phyloP scores from a whole-genome alignment of 2,329 filamentous ascomycete species.

The Lecanicillium sp. region DNA sequence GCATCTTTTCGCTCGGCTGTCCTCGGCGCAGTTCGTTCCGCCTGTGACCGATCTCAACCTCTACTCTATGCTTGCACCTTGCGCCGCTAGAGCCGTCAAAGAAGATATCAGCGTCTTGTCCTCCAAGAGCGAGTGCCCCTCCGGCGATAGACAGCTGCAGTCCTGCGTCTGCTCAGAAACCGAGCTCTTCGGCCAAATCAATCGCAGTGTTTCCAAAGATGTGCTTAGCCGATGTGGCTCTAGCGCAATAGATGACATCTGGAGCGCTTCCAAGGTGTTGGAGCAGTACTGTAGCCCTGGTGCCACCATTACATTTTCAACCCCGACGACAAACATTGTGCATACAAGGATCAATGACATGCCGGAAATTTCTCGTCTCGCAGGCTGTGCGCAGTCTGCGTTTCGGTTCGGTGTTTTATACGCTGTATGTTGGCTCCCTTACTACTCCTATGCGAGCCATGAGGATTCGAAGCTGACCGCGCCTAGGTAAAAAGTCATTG shows the following conservation, averaged over 20 bases:
- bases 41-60: no score
- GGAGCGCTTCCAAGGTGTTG: slow-evolving; percentile 30
- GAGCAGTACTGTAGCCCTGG: slow-evolving; percentile 35
- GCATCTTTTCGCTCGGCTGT: no score
- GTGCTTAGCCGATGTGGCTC: slow-evolving; percentile 31
- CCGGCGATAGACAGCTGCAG: slow-evolving; percentile 31
- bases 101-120: slow-evolving; percentile 30
- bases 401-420: slow-evolving; percentile 25
- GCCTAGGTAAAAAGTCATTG: slow-evolving; percentile 19
- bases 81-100: slow-evolving; percentile 32
- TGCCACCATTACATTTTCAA: slow-evolving; percentile 22
- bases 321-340: slow-evolving; percentile 27
- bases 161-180: slow-evolving; percentile 39
- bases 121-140: slow-evolving; percentile 23
- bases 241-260: slow-evolving; percentile 33
- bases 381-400: slow-evolving; percentile 16
- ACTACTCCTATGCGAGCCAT: no score
- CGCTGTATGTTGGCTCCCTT: no score
- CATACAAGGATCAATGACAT: slow-evolving; percentile 35
- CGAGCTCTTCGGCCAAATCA: slow-evolving; percentile 20
- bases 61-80: no score
- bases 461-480: no score
- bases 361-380: slow-evolving; percentile 15
- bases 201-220: slow-evolving; percentile 21
- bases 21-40: no score